phyloP scores from a whole-genome alignment of 2,329 filamentous ascomycete genomes.

The Tolypocladium tropicale region DNA sequence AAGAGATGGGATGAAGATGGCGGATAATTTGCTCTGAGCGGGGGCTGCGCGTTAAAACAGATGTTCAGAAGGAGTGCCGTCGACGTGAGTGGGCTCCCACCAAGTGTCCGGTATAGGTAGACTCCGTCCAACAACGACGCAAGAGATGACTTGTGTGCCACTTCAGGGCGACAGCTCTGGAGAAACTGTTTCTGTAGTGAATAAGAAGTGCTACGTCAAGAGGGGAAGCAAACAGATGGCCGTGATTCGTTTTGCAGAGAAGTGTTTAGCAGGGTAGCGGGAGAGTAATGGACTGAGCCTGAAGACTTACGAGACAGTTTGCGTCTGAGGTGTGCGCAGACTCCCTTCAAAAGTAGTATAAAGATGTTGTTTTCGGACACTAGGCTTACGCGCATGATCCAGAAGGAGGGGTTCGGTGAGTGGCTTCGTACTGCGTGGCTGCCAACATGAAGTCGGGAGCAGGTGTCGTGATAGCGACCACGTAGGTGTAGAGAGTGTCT shows the following conservation, averaged over 20 bases:
- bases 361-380: not conserved
- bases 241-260: not conserved
- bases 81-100: not conserved
- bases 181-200: not conserved
- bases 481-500: not conserved
- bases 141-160: not conserved
- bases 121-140: not conserved
- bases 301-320: not conserved
- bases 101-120: not conserved
- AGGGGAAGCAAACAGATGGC: not conserved
- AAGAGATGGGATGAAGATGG: not conserved
- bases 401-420: too few relatives aligned
- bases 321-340: not conserved
- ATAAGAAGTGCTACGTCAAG: not conserved
- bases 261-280: not conserved
- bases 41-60: not conserved
- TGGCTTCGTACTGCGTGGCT: not conserved
- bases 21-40: not conserved
- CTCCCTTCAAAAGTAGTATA: not conserved
- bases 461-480: not conserved
- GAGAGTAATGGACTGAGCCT: not conserved
- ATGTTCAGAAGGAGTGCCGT: not conserved
- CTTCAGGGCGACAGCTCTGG: not conserved
- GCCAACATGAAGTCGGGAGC: not conserved
- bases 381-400: not conserved